Conservation (phyloP, 106 monocot species). For the Dendrobium officinale region DNA sequence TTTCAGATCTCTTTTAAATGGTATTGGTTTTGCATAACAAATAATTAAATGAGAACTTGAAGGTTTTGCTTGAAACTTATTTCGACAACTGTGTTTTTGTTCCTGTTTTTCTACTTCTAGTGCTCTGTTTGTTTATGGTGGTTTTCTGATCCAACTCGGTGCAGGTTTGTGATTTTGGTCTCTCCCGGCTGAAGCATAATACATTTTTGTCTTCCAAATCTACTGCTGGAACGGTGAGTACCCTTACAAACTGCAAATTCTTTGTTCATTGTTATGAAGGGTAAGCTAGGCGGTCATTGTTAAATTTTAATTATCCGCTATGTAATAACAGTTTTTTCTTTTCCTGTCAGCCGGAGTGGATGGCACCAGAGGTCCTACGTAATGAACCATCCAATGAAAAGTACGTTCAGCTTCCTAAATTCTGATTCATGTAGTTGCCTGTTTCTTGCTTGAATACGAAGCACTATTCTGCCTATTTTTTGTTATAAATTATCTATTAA, state of each 20-base stretch:
- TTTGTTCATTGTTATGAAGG: background rate
- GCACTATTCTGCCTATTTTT: background rate
- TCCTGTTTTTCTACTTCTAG: background rate
- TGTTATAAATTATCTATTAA: too few relatives aligned
- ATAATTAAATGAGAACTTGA: background rate
- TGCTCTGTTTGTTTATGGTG: background rate
- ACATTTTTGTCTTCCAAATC: constrained; percentile 92
- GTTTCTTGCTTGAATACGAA: background rate
- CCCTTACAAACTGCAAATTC: background rate
- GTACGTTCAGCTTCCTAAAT: constrained; percentile 34
- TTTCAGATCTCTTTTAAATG: too few relatives aligned
- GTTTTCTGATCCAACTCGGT: constrained; percentile 2
- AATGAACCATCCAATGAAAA: constrained; percentile 97
- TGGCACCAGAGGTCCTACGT: constrained; percentile 96
- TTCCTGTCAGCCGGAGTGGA: constrained; percentile 80
- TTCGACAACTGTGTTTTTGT: background rate
- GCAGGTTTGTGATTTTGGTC: constrained; percentile 97
- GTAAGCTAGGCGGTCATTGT: background rate
- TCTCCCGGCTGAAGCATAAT: constrained; percentile 96
- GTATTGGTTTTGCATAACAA: background rate
- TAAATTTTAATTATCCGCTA: background rate
- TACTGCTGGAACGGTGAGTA: constrained; percentile 90
- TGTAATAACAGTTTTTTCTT: background rate
- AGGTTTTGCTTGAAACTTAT: background rate
- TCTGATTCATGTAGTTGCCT: background rate